Percentiles rank a stretch among this genome's conserved stretches.
phyloP scores from a whole-genome alignment of 2,329 filamentous ascomycete genomes.

The Fusarium brachygibbosum region DNA sequence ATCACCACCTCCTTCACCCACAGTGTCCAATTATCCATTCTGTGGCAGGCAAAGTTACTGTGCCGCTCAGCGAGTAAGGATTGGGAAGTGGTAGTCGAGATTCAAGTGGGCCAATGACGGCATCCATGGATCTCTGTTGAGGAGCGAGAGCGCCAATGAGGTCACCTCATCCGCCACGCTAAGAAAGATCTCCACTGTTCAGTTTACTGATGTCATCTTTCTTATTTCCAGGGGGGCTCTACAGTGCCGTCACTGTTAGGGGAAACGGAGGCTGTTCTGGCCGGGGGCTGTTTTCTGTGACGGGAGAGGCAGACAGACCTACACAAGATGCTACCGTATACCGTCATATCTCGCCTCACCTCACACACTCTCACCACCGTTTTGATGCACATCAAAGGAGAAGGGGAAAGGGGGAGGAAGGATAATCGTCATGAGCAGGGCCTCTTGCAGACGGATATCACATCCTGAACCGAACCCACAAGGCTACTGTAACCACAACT shows the following conservation, averaged over 20 bases:
- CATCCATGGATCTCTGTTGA: conserved; percentile 24
- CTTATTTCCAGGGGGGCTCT: not conserved
- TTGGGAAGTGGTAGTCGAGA: conserved; percentile 17
- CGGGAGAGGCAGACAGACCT: not conserved
- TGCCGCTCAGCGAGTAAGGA: conserved; percentile 30
- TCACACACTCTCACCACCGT: conserved; percentile 3
- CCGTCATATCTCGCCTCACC: conserved; percentile 41
- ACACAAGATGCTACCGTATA: conserved; percentile 27
- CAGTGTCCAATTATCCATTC: conserved; percentile 22
- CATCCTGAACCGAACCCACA: conserved; percentile 24
- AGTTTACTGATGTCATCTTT: conserved; percentile 45
- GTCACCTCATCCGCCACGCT: conserved; percentile 42
- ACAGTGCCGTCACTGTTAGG: conserved; percentile 1
- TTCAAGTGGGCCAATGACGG: conserved; percentile 46
- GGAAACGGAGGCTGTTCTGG: conserved; percentile 11
- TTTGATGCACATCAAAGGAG: conserved; percentile 20
- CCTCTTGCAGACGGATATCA: conserved; percentile 13
- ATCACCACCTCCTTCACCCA: conserved; percentile 13
- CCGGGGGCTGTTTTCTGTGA: not conserved
- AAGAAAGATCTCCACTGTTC: conserved; percentile 1
- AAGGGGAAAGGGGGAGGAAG: not conserved
- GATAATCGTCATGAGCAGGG: conserved; percentile 29
- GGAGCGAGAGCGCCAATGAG: conserved; percentile 41
- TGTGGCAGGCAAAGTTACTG: conserved; percentile 12
- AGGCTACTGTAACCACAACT: conserved; percentile 28